Evolutionary conservation across 2,329 filamentous ascomycete genomes (phyloP).

Genomic region (Colletotrichum aenigma): DNA sequence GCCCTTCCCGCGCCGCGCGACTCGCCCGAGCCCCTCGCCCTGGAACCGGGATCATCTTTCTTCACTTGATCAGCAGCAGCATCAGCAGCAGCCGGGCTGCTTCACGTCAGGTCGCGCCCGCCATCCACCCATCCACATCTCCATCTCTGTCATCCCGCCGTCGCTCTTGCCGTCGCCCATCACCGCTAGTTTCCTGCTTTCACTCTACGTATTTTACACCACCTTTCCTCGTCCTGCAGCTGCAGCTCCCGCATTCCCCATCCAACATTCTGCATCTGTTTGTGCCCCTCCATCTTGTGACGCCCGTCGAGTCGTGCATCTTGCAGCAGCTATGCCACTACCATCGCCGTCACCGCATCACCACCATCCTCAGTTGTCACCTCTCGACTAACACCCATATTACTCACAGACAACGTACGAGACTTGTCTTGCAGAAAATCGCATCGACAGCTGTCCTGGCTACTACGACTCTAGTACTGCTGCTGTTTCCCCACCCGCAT

Average conservation of each 20-base stretch:
- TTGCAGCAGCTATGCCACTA: not conserved
- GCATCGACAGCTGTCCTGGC: not conserved
- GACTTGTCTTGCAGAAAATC: not conserved
- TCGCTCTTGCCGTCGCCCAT: not conserved
- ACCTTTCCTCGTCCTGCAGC: not conserved
- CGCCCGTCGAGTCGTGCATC: not conserved
- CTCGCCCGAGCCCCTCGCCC: not conserved
- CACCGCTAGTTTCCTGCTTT: not conserved
- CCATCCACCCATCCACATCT: not conserved
- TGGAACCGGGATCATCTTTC: not conserved
- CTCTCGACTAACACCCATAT: not conserved
- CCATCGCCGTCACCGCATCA: not conserved
- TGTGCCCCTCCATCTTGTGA: not conserved
- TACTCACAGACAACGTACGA: not conserved
- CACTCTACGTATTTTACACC: not conserved
- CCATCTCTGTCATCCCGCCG: not conserved
- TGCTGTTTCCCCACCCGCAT: not conserved
- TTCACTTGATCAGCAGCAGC: not conserved
- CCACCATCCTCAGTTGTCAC: not conserved
- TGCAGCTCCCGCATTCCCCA: not conserved
- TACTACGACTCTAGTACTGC: not conserved
- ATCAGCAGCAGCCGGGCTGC: not conserved
- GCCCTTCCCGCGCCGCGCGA: slow-evolving; percentile 6
- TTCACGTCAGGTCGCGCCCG: not conserved
- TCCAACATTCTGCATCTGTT: slow-evolving; percentile 1